Evolutionary conservation across 2,329 filamentous ascomycete species (phyloP), one percentile per base, ranked within the genome.

Genomic region (Tolypocladium cylindrosporum): DNA sequence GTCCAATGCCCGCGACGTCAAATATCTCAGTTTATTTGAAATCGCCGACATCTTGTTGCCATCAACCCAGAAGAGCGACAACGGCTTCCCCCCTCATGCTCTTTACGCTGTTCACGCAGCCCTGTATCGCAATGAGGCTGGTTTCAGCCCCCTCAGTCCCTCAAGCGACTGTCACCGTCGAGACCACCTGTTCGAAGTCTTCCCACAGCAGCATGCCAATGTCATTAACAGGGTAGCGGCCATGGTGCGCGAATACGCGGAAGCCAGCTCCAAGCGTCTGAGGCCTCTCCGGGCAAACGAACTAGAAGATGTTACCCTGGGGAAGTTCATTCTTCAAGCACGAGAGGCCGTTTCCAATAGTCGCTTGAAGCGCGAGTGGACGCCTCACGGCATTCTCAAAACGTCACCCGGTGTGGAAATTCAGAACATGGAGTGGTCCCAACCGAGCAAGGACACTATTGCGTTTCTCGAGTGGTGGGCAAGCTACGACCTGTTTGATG

Each of bases 91-190:
- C 0, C 62, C 77, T 1, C 65, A 77, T 36, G 78, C 80, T 10
- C 71, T 91, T 6, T 89, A 90, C 65, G 88, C 89, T 4, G 83
- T 91, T 8, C 86, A 91, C 63, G 82, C 82, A 58, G 80, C 86
- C 10, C 68, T 93, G 9, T 69, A 79, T 31, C 75, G 79, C 45
- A 79, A 85, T 59, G 83, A 86, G 10, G 76, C 84, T 56, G 82
- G 66, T 27, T 89, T 91, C 66, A 77, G 78, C 2, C 75, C 79
- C 2, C 61, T 81, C 68, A 69, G 78, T 71, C 65, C 79, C 61
- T 68, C 79, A 71, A 70, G 79, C 71, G 71, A 67, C 68, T 76
- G 66, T 50, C 72, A 73, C 57, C 68, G 84, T 72, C 65, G 79
- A 71, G 69, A 81, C 9, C 79, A 80, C 59, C 63, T 88, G 37